phyloP scores from a whole-genome alignment of 2,329 filamentous ascomycete species.

The Hypoxylon sp. region DNA sequence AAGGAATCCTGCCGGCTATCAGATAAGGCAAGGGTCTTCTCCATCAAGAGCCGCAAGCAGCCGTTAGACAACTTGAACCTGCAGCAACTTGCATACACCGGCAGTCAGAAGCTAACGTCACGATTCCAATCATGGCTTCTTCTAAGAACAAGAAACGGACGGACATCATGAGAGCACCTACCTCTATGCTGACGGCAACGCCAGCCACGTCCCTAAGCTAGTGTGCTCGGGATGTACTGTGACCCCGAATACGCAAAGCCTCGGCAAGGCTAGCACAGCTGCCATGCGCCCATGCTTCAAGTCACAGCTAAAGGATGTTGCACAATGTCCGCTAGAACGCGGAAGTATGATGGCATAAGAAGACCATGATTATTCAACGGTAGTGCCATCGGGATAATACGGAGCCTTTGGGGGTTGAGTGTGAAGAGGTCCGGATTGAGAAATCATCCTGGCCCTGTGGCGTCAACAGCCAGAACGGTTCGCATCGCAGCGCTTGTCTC shows the following conservation, averaged over 20 bases:
- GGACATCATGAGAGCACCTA: not conserved
- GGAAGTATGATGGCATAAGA: constrained; percentile 4
- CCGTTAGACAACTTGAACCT: constrained; percentile 37
- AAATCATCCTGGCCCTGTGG: constrained; percentile 3
- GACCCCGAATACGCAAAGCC: constrained; percentile 3
- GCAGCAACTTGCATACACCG: constrained; percentile 24
- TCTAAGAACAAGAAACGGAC: not conserved
- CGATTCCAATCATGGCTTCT: constrained; percentile 1
- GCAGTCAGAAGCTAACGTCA: not conserved
- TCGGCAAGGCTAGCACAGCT: constrained; percentile 20
- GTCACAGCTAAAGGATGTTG: constrained; percentile 6
- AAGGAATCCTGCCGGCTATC: not conserved
- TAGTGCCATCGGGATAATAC: constrained; percentile 29
- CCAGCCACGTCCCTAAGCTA: not conserved
- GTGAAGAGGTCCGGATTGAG: constrained; percentile 20
- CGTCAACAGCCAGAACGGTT: constrained; percentile 28
- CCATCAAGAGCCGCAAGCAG: constrained; percentile 37
- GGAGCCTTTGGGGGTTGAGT: constrained; percentile 8
- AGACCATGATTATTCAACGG: constrained; percentile 2
- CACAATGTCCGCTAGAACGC: constrained; percentile 9
- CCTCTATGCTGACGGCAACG: not conserved
- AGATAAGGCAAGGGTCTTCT: constrained; percentile 30
- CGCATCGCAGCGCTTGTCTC: constrained; percentile 43
- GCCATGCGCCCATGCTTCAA: constrained; percentile 13
- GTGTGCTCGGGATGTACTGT: constrained; percentile 11